Evolutionary conservation across 495 filamentous ascomycete genomes (phyloP).

Genomic region (Amorphotheca resinae): DNA sequence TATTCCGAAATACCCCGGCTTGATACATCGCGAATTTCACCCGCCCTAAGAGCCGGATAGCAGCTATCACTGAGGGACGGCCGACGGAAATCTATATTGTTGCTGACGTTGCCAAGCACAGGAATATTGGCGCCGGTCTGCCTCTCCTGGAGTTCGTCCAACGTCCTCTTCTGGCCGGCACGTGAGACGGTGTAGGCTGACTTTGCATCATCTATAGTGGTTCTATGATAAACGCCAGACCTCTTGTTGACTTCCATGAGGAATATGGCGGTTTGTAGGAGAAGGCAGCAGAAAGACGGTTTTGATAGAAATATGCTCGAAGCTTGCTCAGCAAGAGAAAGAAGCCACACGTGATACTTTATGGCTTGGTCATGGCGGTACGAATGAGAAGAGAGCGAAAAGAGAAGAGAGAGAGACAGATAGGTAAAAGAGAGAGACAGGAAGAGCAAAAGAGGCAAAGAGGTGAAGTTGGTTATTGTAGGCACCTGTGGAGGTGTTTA

Average conservation of each 20-base stretch:
- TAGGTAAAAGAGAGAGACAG: too few relatives aligned
- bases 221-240: conserved; percentile 25
- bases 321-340: too few relatives aligned
- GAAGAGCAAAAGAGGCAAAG: too few relatives aligned
- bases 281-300: too few relatives aligned
- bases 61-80: conserved; percentile 3
- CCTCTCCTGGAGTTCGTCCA: conserved; percentile 12
- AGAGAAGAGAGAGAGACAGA: too few relatives aligned
- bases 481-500: too few relatives aligned
- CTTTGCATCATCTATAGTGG: conserved; percentile 33
- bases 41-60: conserved; percentile 8
- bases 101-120: conserved; percentile 4
- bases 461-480: too few relatives aligned
- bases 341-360: too few relatives aligned
- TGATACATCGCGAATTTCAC: conserved; percentile 4
- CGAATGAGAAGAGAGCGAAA: too few relatives aligned
- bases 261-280: too few relatives aligned
- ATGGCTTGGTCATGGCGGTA: too few relatives aligned
- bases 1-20: conserved; percentile 28
- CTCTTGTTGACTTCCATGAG: conserved; percentile 8
- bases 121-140: not conserved
- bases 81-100: conserved; percentile 5
- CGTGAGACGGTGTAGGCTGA: conserved; percentile 28
- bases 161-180: conserved; percentile 32
- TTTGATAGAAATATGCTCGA: too few relatives aligned